Conservation (phyloP, 2,329 filamentous ascomycete species). For the Calonectria ilicicola region DNA sequence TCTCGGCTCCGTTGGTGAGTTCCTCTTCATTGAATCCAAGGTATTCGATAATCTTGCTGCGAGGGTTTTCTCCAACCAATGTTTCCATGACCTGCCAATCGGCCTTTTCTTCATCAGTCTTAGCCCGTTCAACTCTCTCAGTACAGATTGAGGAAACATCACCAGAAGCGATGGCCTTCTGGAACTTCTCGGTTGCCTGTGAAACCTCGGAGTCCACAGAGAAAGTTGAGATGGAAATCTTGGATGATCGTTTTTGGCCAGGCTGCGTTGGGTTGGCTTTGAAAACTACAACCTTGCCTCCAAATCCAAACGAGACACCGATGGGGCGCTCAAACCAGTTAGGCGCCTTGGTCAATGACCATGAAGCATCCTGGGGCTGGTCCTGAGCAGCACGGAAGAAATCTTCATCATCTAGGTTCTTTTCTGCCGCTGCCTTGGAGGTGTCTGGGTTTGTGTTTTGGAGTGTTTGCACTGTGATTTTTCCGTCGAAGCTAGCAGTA, state of each 20-base stretch:
- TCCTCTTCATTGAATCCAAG: constrained; percentile 84
- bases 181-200: constrained; percentile 87
- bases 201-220: constrained; percentile 88
- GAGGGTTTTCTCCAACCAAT: constrained; percentile 85
- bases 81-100: constrained; percentile 97
- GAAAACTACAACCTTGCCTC: constrained; percentile 89
- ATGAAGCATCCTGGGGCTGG: constrained; percentile 90
- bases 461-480: constrained; percentile 91
- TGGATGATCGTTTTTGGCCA: constrained; percentile 77
- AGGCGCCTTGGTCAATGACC: constrained; percentile 86
- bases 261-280: constrained; percentile 67
- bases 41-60: constrained; percentile 87
- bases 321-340: constrained; percentile 90
- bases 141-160: constrained; percentile 85
- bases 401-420: constrained; percentile 87
- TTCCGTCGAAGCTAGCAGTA: constrained; percentile 96
- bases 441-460: constrained; percentile 89
- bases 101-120: constrained; percentile 90
- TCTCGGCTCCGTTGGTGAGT: constrained; percentile 58
- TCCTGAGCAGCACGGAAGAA: constrained; percentile 96
- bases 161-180: constrained; percentile 82
- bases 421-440: constrained; percentile 75
- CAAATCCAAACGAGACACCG: constrained; percentile 93
- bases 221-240: constrained; percentile 87
- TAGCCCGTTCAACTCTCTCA: constrained; percentile 78